Conservation (phyloP, 2,329 filamentous ascomycete species). For the Pseudopithomyces chartarum region DNA sequence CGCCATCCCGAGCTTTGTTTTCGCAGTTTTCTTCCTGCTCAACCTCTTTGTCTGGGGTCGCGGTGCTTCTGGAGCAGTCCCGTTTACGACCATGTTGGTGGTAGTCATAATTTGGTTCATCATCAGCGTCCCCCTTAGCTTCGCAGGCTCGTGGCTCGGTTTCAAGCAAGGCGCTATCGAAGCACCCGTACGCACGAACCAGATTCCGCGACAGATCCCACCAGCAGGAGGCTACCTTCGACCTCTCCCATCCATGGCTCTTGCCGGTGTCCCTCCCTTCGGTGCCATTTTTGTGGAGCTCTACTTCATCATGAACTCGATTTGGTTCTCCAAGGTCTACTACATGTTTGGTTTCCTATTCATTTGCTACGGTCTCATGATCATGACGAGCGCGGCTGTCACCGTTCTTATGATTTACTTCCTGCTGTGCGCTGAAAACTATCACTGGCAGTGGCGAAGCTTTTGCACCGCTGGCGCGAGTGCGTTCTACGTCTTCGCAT, state of each 20-base stretch:
- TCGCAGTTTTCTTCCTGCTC: slow-evolving; percentile 86
- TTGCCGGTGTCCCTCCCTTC: slow-evolving; percentile 92
- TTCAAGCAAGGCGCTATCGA: slow-evolving; percentile 75
- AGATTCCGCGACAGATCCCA: slow-evolving; percentile 96
- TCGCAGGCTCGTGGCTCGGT: slow-evolving; percentile 89
- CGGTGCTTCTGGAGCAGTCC: slow-evolving; percentile 88
- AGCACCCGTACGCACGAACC: slow-evolving; percentile 89
- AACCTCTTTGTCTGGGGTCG: slow-evolving; percentile 97
- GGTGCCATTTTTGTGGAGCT: slow-evolving; percentile 97
- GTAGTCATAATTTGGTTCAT: slow-evolving; percentile 95
- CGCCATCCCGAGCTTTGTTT: slow-evolving; percentile 84
- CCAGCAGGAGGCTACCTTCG: slow-evolving; percentile 81
- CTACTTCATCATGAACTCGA: slow-evolving; percentile 98
- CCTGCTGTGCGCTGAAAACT: slow-evolving; percentile 93
- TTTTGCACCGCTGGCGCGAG: slow-evolving; percentile 92
- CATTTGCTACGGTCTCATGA: slow-evolving; percentile 96
- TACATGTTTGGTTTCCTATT: slow-evolving; percentile 99
- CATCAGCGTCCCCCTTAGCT: slow-evolving; percentile 89
- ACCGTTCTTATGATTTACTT: slow-evolving; percentile 97
- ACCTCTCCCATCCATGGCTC: slow-evolving; percentile 84
- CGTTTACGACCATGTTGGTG: slow-evolving; percentile 95
- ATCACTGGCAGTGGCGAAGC: slow-evolving; percentile 98
- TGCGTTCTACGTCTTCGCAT: slow-evolving; percentile 88
- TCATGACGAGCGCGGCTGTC: slow-evolving; percentile 89
- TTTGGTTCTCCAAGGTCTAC: slow-evolving; percentile 99